Evolutionary conservation across 2,329 filamentous ascomycete genomes (phyloP).

Genomic region (Fusarium sp.): DNA sequence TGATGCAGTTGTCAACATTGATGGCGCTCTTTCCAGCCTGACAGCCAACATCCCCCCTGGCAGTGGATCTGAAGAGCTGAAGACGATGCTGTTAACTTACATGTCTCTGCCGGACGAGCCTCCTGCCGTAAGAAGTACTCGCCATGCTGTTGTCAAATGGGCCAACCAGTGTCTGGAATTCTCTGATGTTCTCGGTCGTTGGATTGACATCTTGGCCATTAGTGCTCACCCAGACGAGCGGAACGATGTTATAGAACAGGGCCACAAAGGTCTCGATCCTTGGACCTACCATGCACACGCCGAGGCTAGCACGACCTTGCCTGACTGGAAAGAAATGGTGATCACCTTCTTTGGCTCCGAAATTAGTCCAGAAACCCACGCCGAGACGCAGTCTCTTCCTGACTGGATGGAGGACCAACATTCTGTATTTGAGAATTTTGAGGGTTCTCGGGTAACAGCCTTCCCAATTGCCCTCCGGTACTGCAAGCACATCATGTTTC

Average conservation of each 20-base stretch:
- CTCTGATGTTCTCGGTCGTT: conserved; percentile 79
- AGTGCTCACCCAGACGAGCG: conserved; percentile 72
- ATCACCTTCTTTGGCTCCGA: conserved; percentile 57
- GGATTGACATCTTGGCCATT: conserved; percentile 87
- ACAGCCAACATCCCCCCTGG: conserved; percentile 55
- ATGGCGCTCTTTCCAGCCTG: conserved; percentile 84
- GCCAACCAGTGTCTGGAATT: conserved; percentile 89
- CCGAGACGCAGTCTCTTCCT: conserved; percentile 48
- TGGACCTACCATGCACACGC: conserved; percentile 61
- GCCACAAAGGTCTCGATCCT: conserved; percentile 83
- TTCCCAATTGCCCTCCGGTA: conserved; percentile 77
- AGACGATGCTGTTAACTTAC: conserved; percentile 70
- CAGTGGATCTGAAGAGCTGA: conserved; percentile 50
- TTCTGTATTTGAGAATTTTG: conserved; percentile 57
- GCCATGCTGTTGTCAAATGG: conserved; percentile 86
- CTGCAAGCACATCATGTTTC: conserved; percentile 63
- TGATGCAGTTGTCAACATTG: conserved; percentile 84
- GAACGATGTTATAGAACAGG: conserved; percentile 88
- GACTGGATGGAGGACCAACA: conserved; percentile 15
- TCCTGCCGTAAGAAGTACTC: conserved; percentile 73
- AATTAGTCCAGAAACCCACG: conserved; percentile 48
- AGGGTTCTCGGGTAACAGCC: conserved; percentile 59
- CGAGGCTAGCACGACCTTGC: conserved; percentile 53
- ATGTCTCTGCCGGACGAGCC: conserved; percentile 64
- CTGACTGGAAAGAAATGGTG: conserved; percentile 62